phyloP scores from a whole-genome alignment of 768 basidiomycete species.

The Suillus cothurnatus region DNA sequence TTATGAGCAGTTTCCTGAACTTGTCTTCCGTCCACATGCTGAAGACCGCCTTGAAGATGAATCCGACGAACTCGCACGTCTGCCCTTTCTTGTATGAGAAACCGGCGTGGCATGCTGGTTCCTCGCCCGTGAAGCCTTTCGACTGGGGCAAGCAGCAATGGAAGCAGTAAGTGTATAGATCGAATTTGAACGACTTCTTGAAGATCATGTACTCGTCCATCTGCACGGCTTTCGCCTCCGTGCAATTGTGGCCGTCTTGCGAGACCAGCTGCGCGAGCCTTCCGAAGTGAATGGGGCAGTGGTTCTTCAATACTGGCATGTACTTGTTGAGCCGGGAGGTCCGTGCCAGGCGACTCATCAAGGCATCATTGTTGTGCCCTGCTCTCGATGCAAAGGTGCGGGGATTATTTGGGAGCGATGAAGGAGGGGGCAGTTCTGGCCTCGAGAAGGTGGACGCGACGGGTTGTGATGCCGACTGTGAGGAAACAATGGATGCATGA shows the following conservation, averaged over 20 bases:
- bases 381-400: no score
- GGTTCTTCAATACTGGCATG: neutral
- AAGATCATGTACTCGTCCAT: neutral
- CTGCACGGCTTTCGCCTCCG: neutral
- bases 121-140: neutral
- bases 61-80: neutral
- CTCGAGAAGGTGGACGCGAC: no score
- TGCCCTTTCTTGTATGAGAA: neutral
- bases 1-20: neutral
- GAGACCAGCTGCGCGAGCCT: neutral
- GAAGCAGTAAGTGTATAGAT: neutral
- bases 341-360: neutral
- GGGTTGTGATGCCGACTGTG: no score
- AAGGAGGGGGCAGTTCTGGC: no score
- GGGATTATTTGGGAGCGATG: no score
- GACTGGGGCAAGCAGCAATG: neutral
- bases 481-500: no score
- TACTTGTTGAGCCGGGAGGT: neutral
- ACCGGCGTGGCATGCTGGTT: neutral
- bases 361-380: no score
- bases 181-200: rapidly evolving
- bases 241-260: neutral
- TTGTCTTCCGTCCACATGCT: neutral
- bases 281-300: neutral
- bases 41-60: neutral